phyloP scores from a whole-genome alignment of 495 filamentous ascomycete species.

The Aspergillus conjunctus region DNA sequence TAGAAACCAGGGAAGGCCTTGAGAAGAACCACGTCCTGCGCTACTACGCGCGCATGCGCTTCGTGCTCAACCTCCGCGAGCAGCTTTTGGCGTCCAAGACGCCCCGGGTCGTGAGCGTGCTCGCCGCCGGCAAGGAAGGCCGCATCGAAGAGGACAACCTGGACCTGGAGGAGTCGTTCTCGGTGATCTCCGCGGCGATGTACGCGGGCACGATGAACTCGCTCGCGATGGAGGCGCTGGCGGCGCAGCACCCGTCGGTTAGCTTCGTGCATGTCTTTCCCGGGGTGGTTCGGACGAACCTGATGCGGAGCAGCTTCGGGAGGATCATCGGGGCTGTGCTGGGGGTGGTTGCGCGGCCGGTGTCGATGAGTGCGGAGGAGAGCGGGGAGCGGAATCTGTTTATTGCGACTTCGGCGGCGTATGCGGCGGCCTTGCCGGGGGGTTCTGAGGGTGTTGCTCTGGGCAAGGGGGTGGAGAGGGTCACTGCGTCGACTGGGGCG shows the following conservation, averaged over 20 bases:
- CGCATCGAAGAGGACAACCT: conserved; percentile 52
- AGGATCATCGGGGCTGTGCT: conserved; percentile 11
- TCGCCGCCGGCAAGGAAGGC: conserved; percentile 56
- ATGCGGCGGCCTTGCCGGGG: conserved; percentile 34
- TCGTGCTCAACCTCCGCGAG: conserved; percentile 65
- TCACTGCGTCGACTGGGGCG: conserved; percentile 47
- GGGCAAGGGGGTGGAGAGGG: conserved; percentile 29
- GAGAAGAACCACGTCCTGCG: conserved; percentile 53
- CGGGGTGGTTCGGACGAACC: conserved; percentile 51
- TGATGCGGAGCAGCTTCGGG: conserved; percentile 27
- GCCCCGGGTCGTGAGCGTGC: conserved; percentile 62
- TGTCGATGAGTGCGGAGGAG: conserved; percentile 43
- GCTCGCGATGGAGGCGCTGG: conserved; percentile 51
- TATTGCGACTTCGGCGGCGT: conserved; percentile 53
- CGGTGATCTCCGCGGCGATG: conserved; percentile 33
- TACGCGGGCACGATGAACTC: conserved; percentile 54
- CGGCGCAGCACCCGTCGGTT: conserved; percentile 52
- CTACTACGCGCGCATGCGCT: conserved; percentile 66
- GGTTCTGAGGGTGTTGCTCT: conserved; percentile 34
- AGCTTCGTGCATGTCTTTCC: conserved; percentile 61
- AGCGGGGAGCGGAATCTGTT: conserved; percentile 58
- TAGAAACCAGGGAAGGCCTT: conserved; percentile 62
- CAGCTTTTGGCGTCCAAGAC: conserved; percentile 47
- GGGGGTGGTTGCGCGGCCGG: conserved; percentile 28
- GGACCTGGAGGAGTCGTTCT: conserved; percentile 26